phyloP scores from a whole-genome alignment of 176 grass and related monocot species.

The Bonia amplexicaulis region DNA sequence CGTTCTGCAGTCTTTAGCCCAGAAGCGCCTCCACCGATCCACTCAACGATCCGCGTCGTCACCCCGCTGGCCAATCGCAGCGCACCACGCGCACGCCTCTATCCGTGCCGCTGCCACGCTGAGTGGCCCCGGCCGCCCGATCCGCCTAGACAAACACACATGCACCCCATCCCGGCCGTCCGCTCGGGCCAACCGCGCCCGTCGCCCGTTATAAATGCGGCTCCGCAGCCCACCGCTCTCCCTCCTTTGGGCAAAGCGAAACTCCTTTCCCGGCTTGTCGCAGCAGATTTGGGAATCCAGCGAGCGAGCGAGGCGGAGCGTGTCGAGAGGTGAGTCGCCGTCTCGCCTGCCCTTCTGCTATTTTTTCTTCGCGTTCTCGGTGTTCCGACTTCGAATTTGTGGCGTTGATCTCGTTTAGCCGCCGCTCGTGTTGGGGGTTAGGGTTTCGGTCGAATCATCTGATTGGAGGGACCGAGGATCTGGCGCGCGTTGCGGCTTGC shows the following conservation, averaged over 20 bases:
- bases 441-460: neutral
- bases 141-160: neutral
- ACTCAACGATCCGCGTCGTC: neutral
- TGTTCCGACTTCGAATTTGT: neutral
- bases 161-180: neutral
- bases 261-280: neutral
- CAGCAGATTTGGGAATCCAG: neutral
- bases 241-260: neutral
- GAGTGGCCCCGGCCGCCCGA: neutral
- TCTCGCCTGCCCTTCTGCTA: neutral
- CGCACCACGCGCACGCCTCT: neutral
- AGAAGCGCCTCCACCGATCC: neutral
- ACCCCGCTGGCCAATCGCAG: neutral
- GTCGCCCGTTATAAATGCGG: neutral
- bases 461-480: neutral
- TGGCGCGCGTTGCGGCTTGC: neutral
- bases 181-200: neutral
- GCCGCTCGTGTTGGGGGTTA: neutral
- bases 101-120: neutral
- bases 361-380: neutral
- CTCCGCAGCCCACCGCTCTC: accelerated
- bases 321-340: neutral
- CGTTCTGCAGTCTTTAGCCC: too few species aligned
- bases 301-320: neutral
- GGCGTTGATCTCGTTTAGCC: neutral